Percentiles rank a stretch among this genome's conserved stretches.
Evolutionary conservation across 2,329 filamentous ascomycete species (phyloP).

Genomic region (Aspergillus sp.): DNA sequence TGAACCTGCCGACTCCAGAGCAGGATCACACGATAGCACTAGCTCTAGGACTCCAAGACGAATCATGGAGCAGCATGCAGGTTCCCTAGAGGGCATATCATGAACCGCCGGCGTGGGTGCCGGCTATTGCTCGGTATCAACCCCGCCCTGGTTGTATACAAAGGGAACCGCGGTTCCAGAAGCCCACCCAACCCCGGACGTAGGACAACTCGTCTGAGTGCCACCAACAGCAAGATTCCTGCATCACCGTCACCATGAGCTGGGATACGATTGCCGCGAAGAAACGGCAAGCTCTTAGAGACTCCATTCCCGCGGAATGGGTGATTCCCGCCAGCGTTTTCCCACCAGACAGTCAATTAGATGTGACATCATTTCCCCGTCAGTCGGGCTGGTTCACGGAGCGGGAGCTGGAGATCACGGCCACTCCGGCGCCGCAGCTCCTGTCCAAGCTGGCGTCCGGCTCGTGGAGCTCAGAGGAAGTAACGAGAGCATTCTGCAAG

Average conservation of each 20-base stretch:
- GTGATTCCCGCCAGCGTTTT: constrained; percentile 53
- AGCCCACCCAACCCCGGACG: no score
- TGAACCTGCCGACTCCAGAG: neutral
- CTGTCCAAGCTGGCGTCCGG: constrained; percentile 31
- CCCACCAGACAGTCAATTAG: constrained; percentile 52
- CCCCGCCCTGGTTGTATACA: no score
- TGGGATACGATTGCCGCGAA: constrained; percentile 46
- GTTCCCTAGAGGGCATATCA: neutral
- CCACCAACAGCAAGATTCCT: neutral
- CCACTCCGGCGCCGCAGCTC: constrained; percentile 32
- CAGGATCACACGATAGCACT: neutral
- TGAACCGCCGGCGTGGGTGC: neutral
- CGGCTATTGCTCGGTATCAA: neutral
- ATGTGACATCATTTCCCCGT: constrained; percentile 56
- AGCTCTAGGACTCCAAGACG: neutral
- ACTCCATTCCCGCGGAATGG: constrained; percentile 59
- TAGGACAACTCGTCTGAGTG: no score
- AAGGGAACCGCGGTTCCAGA: no score
- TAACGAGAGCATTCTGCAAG: constrained; percentile 55
- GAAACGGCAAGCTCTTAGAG: constrained; percentile 43
- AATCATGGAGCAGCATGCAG: neutral
- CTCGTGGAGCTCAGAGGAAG: constrained; percentile 51
- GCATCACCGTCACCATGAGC: neutral
- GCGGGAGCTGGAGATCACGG: constrained; percentile 51
- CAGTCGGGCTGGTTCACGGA: constrained; percentile 58